phyloP scores from a whole-genome alignment of 2,329 filamentous ascomycete species.

The Fulvia fulva region DNA sequence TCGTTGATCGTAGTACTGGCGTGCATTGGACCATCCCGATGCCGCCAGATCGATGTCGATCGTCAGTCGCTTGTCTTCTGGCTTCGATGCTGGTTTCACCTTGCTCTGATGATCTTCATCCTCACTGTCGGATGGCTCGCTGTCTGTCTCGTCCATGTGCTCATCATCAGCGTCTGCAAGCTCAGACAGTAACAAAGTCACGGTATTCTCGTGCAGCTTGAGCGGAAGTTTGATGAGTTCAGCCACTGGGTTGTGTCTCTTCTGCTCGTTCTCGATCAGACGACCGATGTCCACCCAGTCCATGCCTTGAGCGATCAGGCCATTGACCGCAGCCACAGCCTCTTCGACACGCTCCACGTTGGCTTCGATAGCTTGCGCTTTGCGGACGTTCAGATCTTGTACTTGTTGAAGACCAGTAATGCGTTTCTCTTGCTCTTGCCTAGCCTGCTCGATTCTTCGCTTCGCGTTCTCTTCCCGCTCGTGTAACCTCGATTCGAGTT shows the following conservation, averaged over 20 bases:
- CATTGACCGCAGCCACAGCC: conserved; percentile 86
- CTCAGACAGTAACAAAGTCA: conserved; percentile 75
- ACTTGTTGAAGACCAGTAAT: conserved; percentile 78
- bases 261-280: conserved; percentile 83
- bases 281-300: conserved; percentile 92
- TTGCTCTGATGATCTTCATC: conserved; percentile 48
- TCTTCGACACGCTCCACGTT: conserved; percentile 90
- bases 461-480: conserved; percentile 80
- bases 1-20: conserved; percentile 88
- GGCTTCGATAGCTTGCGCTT: conserved; percentile 84
- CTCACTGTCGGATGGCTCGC: conserved; percentile 58
- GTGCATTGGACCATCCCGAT: conserved; percentile 83
- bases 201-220: conserved; percentile 82
- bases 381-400: conserved; percentile 78
- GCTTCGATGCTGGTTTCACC: conserved; percentile 26
- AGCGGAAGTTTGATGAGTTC: conserved; percentile 80
- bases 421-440: conserved; percentile 76
- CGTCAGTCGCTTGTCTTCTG: conserved; percentile 49
- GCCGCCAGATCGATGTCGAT: conserved; percentile 82
- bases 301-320: conserved; percentile 89
- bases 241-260: conserved; percentile 76
- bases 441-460: conserved; percentile 79
- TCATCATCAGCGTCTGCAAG: conserved; percentile 60
- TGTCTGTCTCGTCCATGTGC: conserved; percentile 61
- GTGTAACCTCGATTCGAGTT: conserved; percentile 74